Evolutionary conservation across 441 rosid genomes (phyloP).

Genomic region (Sinapis alba): DNA sequence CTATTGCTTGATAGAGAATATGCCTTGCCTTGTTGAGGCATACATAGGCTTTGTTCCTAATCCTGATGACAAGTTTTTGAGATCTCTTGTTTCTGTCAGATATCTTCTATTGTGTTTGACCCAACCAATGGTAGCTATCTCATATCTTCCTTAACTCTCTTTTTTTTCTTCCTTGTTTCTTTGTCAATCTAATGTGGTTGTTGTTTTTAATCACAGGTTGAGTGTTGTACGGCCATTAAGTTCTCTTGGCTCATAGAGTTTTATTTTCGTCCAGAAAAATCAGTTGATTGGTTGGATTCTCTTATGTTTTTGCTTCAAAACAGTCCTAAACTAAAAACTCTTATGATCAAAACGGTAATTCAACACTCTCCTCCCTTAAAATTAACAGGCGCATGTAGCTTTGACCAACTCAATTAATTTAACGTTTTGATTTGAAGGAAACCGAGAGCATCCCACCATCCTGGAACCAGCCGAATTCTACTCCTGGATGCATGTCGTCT

Average conservation of each 20-base stretch:
- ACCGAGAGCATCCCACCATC: neutral
- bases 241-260: neutral
- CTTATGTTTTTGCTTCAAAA: constrained; percentile 8
- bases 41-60: neutral
- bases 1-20: constrained; percentile 1
- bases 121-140: neutral
- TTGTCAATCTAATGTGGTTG: neutral
- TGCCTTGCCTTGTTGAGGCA: neutral
- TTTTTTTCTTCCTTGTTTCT: neutral
- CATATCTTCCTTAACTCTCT: neutral
- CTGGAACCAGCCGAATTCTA: constrained; percentile 13
- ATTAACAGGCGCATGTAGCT: neutral
- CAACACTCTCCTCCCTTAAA: neutral
- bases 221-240: neutral
- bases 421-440: neutral
- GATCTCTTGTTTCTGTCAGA: neutral
- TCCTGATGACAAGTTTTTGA: neutral
- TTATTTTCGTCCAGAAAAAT: accelerated
- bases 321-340: neutral
- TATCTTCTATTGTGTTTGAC: neutral
- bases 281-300: constrained; percentile 10
- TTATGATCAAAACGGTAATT: neutral
- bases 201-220: neutral
- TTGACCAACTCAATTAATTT: neutral
- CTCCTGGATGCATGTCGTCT: constrained; percentile 1